Conservation (phyloP, 495 filamentous ascomycete species). For the Aspergillus olivimuriae region DNA sequence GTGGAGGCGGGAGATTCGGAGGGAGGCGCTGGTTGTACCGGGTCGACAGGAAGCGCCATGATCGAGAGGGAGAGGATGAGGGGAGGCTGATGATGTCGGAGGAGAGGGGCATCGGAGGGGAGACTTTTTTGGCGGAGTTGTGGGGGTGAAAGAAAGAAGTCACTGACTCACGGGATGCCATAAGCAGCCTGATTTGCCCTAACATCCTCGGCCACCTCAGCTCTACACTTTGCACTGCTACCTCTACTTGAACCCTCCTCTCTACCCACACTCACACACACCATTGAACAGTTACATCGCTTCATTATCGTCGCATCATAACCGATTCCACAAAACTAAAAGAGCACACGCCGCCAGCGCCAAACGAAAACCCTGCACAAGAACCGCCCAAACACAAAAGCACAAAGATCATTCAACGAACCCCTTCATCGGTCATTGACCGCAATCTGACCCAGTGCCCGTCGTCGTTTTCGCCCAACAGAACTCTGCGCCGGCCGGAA, state of each 20-base stretch:
- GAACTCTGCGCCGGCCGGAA: slow-evolving; percentile 35
- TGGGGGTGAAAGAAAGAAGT: slow-evolving; percentile 22
- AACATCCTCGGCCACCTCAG: too few species aligned
- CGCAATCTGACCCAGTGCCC: slow-evolving; percentile 29
- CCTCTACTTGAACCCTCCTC: too few species aligned
- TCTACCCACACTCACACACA: too few species aligned
- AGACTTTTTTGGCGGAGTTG: slow-evolving; percentile 15
- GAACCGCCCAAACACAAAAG: slow-evolving; percentile 15
- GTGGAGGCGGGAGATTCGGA: slow-evolving; percentile 11
- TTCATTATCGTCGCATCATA: too few species aligned
- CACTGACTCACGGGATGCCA: slow-evolving; percentile 25
- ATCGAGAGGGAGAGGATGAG: slow-evolving; percentile 13
- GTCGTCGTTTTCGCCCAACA: slow-evolving; percentile 23
- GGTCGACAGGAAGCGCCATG: slow-evolving; percentile 25
- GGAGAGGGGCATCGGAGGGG: slow-evolving; percentile 24
- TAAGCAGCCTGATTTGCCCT: slow-evolving; percentile 22
- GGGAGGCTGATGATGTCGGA: slow-evolving; percentile 12
- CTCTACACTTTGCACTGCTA: too few species aligned
- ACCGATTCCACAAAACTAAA: too few species aligned
- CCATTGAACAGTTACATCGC: too few species aligned
- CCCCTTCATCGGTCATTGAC: slow-evolving; percentile 25
- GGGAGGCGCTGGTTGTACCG: slow-evolving; percentile 15
- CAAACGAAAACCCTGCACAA: slow-evolving; percentile 15
- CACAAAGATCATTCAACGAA: slow-evolving; percentile 5
- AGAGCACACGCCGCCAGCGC: neutral